Evolutionary conservation across 2,329 filamentous ascomycete species (phyloP).

Genomic region (Clonostachys sp.): DNA sequence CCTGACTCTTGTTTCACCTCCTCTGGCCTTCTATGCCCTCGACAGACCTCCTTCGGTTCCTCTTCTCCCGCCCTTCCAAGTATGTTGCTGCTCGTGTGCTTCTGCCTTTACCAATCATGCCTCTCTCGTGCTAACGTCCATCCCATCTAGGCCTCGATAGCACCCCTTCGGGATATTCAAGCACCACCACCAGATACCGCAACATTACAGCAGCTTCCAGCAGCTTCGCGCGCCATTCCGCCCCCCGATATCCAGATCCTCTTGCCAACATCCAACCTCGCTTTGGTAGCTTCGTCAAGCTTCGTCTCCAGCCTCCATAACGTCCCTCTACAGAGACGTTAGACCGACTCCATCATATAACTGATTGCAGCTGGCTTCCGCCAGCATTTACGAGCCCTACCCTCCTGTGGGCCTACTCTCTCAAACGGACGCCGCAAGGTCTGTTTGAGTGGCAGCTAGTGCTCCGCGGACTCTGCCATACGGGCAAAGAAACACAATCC

Average conservation of each 20-base stretch:
- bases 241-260: constrained; percentile 73
- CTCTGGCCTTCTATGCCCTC: constrained; percentile 74
- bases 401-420: constrained; percentile 93
- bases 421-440: constrained; percentile 89
- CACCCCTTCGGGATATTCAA: constrained; percentile 32
- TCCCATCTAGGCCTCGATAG: constrained; percentile 50
- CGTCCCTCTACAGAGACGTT: constrained; percentile 66
- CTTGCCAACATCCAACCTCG: constrained; percentile 75
- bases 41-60: constrained; percentile 85
- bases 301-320: constrained; percentile 90
- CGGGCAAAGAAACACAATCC: constrained; percentile 18
- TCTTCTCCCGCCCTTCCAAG: constrained; percentile 87
- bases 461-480: constrained; percentile 69
- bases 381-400: constrained; percentile 66
- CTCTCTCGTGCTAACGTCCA: background rate
- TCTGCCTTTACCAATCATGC: background rate
- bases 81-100: constrained; percentile 38
- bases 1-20: constrained; percentile 10
- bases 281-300: constrained; percentile 66
- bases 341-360: constrained; percentile 20
- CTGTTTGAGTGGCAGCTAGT: constrained; percentile 98
- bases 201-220: background rate
- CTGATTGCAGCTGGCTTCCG: constrained; percentile 76
- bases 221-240: constrained; percentile 47
- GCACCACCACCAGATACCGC: background rate